Evolutionary conservation across 2,329 filamentous ascomycete species (phyloP).

Genomic region (Aotearoamyces nothofagi): DNA sequence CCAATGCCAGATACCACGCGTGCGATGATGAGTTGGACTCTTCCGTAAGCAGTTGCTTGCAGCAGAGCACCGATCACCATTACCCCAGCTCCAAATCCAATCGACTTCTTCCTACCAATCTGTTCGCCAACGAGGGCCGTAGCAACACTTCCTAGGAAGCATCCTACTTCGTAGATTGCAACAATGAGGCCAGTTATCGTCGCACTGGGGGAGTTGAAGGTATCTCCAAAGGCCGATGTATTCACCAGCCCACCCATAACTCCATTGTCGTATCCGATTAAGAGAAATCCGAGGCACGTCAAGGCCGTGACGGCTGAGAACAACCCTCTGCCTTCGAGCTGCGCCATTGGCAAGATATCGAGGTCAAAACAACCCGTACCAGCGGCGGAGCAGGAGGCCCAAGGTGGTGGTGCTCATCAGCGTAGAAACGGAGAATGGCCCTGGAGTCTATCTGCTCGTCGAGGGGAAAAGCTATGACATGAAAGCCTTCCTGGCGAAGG

Average conservation of each 20-base stretch:
- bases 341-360: neutral
- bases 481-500: too few species aligned
- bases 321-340: slow-evolving; percentile 13
- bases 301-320: slow-evolving; percentile 26
- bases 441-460: too few species aligned
- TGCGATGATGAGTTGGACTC: slow-evolving; percentile 34
- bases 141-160: slow-evolving; percentile 30
- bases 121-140: slow-evolving; percentile 29
- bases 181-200: slow-evolving; percentile 29
- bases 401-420: too few species aligned
- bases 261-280: slow-evolving; percentile 33
- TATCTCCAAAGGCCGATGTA: slow-evolving; percentile 23
- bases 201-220: slow-evolving; percentile 24
- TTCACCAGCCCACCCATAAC: slow-evolving; percentile 23
- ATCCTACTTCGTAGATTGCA: slow-evolving; percentile 29
- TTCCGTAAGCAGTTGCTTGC: slow-evolving; percentile 22
- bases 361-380: too few species aligned
- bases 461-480: too few species aligned
- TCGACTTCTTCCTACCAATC: slow-evolving; percentile 39
- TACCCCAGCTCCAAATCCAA: slow-evolving; percentile 35
- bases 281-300: slow-evolving; percentile 30
- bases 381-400: too few species aligned
- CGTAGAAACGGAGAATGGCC: too few species aligned
- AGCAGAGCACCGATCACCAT: slow-evolving; percentile 36
- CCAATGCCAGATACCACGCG: slow-evolving; percentile 30